These are phyloP conservation scores for Coemansia sp. DNA, from an alignment of 192 early-diverging fungal species.

Conservation along the genomic window DNA sequence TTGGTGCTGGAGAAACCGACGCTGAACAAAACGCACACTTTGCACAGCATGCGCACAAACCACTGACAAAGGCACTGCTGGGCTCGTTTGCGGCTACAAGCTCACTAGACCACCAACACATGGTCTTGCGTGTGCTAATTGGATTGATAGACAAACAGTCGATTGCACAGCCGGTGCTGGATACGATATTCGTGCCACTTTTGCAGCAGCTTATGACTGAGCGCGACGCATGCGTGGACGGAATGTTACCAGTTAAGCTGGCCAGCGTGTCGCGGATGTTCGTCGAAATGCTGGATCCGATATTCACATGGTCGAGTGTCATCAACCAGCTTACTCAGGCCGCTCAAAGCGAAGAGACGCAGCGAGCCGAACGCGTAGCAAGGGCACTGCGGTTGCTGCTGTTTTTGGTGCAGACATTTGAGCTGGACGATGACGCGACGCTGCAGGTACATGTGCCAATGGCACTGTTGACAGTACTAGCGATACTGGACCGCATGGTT, in stretches of 20 bases:
- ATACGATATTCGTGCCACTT: slow-evolving; percentile 70
- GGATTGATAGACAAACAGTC: slow-evolving; percentile 82
- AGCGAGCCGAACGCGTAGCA: neutral
- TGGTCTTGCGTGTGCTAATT: slow-evolving; percentile 78
- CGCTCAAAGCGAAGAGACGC: neutral
- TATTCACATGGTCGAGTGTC: slow-evolving; percentile 77
- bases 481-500: slow-evolving; percentile 25
- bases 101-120: slow-evolving; percentile 35
- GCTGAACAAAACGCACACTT: slow-evolving; percentile 60
- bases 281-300: slow-evolving; percentile 85
- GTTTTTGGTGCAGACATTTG: slow-evolving; percentile 73
- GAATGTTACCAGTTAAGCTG: slow-evolving; percentile 53
- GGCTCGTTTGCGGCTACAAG: slow-evolving; percentile 53
- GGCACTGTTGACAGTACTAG: slow-evolving; percentile 61
- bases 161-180: slow-evolving; percentile 75
- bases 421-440: slow-evolving; percentile 79
- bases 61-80: slow-evolving; percentile 58
- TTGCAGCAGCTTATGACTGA: slow-evolving; percentile 65
- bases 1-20: slow-evolving; percentile 58
- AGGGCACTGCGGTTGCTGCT: slow-evolving; percentile 61
- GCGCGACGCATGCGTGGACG: slow-evolving; percentile 17
- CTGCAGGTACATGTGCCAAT: slow-evolving; percentile 80
- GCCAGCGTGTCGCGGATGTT: slow-evolving; percentile 86
- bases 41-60: slow-evolving; percentile 52
- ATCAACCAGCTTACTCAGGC: slow-evolving; percentile 55